These are phyloP conservation scores for Pythium scleroteichum DNA, from an alignment of 352 stramenopile genomes.

Conservation along the genomic window DNA sequence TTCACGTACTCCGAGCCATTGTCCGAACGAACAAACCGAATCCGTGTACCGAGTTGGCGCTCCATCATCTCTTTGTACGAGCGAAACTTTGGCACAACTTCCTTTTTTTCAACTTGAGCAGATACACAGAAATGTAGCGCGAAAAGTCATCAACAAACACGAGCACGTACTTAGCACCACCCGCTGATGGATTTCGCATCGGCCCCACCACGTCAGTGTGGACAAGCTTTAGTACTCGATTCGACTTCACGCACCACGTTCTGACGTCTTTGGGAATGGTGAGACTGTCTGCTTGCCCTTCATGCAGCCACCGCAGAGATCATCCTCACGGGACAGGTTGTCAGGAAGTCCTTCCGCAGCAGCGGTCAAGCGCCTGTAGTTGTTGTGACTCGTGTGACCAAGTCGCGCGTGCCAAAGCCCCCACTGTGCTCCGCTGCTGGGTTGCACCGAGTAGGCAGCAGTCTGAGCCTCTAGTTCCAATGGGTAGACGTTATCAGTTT, in stretches of 20 bases:
- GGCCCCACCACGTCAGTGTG: conserved; percentile 24
- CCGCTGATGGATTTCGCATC: neutral
- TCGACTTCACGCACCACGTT: conserved; percentile 4
- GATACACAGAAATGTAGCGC: neutral
- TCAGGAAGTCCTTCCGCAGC: neutral
- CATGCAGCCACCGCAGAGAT: conserved; percentile 9
- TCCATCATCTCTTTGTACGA: conserved; percentile 19
- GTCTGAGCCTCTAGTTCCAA: neutral
- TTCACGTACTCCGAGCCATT: conserved; percentile 9
- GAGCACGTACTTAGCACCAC: conserved; percentile 6
- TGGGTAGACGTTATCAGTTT: neutral
- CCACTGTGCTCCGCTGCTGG: conserved; percentile 1
- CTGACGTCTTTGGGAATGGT: neutral
- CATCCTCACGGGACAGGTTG: neutral
- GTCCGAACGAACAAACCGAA: conserved; percentile 6
- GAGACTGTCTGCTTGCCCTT: conserved; percentile 18
- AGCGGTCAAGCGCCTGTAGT: neutral
- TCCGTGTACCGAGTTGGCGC: neutral
- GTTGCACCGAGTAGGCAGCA: no score
- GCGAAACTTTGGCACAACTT: conserved; percentile 19
- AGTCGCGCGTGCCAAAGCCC: conserved; percentile 16
- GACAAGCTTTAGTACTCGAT: conserved; percentile 14
- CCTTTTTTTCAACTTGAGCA: conserved; percentile 16
- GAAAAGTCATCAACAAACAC: conserved; percentile 26
- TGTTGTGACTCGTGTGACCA: conserved; percentile 1